Percentiles rank a stretch among this genome's conserved stretches.
Conservation (phyloP, 2,329 filamentous ascomycete species). For the Paecilomyces dactylethromorphus region DNA sequence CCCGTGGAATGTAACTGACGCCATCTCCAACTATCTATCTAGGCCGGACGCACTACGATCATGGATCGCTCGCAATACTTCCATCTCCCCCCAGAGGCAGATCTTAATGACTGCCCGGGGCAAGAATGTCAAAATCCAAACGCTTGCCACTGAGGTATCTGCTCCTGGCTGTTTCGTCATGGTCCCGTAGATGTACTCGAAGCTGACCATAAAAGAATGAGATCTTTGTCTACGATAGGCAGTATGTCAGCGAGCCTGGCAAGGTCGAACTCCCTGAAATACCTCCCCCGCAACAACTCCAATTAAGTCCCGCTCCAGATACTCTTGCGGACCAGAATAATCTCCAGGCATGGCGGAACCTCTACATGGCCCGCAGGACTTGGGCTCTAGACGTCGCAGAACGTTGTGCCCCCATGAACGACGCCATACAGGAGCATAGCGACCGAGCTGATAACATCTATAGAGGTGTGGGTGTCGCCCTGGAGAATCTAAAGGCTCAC, state of each 20-base stretch:
- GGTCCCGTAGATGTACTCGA: background rate
- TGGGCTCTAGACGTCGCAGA: slow-evolving; percentile 71
- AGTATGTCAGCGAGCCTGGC: slow-evolving; percentile 49
- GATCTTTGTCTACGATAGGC: slow-evolving; percentile 86
- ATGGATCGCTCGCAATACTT: slow-evolving; percentile 70
- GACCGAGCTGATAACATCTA: slow-evolving; percentile 51
- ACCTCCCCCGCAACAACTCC: slow-evolving; percentile 51
- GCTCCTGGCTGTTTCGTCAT: background rate
- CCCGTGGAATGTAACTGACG: slow-evolving; percentile 13
- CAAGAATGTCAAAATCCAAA: slow-evolving; percentile 75
- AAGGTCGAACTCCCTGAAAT: slow-evolving; percentile 46
- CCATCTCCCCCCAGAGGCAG: slow-evolving; percentile 70
- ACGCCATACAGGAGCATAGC: slow-evolving; percentile 50
- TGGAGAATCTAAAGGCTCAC: slow-evolving; percentile 60
- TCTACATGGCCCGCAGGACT: slow-evolving; percentile 71
- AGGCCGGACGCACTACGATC: slow-evolving; percentile 78
- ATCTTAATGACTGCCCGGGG: slow-evolving; percentile 82
- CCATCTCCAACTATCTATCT: slow-evolving; percentile 6
- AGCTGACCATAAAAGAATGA: slow-evolving; percentile 56
- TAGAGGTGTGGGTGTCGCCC: slow-evolving; percentile 73
- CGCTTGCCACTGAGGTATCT: slow-evolving; percentile 69
- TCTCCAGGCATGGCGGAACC: slow-evolving; percentile 77
- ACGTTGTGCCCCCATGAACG: slow-evolving; percentile 61
- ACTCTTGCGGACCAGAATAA: slow-evolving; percentile 72
- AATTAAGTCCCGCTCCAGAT: slow-evolving; percentile 64